Conservation (phyloP, 148 eudicot species). For the Rheum nobile region DNA sequence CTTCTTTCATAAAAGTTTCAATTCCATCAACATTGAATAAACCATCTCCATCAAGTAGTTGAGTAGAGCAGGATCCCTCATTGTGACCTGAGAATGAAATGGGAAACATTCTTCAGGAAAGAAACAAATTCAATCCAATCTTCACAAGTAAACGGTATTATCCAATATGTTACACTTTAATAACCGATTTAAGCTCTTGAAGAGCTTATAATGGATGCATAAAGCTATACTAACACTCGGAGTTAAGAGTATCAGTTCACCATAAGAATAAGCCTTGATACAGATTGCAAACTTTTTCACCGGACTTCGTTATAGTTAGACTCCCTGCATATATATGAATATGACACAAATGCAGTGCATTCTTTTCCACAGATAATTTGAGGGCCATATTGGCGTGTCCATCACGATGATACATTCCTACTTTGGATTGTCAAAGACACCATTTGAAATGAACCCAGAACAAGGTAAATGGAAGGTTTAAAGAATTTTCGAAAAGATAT, state of each 20-base stretch:
- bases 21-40: constrained; percentile 60
- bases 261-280: not conserved
- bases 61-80: constrained; percentile 62
- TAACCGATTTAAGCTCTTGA: not conserved
- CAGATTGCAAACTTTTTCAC: not conserved
- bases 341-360: not conserved
- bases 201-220: not conserved
- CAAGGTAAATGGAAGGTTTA: not conserved
- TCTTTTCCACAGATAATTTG: not conserved
- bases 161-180: not conserved
- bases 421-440: not conserved
- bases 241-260: not conserved
- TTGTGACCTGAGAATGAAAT: constrained; percentile 32
- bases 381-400: not conserved
- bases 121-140: not conserved
- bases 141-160: not conserved
- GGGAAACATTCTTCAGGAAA: not conserved
- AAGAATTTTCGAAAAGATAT: not conserved
- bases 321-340: not conserved
- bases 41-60: constrained; percentile 93
- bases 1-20: constrained; percentile 63
- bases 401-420: not conserved
- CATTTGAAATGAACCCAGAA: not conserved
- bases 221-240: not conserved
- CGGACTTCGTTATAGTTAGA: not conserved